Conservation (phyloP, 2,329 filamentous ascomycete species). For the Neonectria punicea region DNA sequence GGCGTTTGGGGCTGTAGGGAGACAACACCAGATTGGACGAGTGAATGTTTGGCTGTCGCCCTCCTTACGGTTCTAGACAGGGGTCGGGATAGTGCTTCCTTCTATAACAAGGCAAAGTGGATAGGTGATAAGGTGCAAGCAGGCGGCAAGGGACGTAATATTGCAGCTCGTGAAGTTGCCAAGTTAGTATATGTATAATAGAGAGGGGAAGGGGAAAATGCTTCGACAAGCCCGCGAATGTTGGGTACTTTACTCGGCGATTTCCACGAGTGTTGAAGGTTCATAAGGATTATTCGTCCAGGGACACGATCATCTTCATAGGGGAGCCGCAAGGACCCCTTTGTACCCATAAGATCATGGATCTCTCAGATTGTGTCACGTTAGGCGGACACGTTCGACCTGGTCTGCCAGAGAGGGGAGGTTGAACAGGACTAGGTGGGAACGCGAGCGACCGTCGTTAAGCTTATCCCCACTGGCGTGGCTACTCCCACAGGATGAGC, state of each 20-base stretch:
- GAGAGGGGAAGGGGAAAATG: no score
- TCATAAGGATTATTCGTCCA: slow-evolving; percentile 6
- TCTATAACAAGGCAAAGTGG: slow-evolving; percentile 33
- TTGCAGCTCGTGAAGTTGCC: slow-evolving; percentile 11
- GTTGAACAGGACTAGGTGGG: no score
- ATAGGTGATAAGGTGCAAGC: slow-evolving; percentile 24
- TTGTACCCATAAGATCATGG: no score
- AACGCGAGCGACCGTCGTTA: no score
- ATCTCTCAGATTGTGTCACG: no score
- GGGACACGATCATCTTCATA: background rate
- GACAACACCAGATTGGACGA: slow-evolving; percentile 45
- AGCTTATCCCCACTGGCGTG: no score
- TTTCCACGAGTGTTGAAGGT: slow-evolving; percentile 53
- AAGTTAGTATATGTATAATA: no score
- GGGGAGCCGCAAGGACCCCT: no score
- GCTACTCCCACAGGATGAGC: no score
- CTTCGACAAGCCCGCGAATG: slow-evolving; percentile 73
- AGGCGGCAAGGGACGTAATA: slow-evolving; percentile 13
- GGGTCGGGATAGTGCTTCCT: slow-evolving; percentile 13
- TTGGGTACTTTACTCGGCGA: slow-evolving; percentile 73
- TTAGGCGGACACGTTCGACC: no score
- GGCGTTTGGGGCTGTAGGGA: slow-evolving; percentile 52
- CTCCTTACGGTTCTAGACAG: slow-evolving; percentile 38
- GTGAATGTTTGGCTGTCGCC: slow-evolving; percentile 40
- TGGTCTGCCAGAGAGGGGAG: no score